phyloP scores from a whole-genome alignment of 202 grass and related monocot species.

The Saccharum hybrid region DNA sequence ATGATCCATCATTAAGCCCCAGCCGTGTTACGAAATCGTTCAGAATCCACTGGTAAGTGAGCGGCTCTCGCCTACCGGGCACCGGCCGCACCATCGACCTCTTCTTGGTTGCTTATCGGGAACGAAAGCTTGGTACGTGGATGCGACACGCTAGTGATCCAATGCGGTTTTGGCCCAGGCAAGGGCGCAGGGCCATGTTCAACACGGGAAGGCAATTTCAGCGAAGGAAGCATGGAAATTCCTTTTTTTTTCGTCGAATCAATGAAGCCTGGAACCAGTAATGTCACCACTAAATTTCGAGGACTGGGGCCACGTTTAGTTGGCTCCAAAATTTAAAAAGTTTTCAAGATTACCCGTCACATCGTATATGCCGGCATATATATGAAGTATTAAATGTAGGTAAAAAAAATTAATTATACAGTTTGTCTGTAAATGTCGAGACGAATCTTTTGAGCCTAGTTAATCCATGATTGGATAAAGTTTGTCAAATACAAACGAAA shows the following conservation, averaged over 20 bases:
- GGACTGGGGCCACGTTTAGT: too few species aligned
- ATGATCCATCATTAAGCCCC: background rate
- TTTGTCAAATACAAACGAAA: too few species aligned
- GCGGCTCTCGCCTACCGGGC: conserved; percentile 24
- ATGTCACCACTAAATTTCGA: background rate
- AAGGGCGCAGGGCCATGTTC: conserved; percentile 1
- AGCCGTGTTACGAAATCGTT: background rate
- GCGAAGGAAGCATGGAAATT: background rate
- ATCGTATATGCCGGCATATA: too few species aligned
- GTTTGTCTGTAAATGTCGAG: too few species aligned
- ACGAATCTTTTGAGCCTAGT: too few species aligned
- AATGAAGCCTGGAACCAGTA: background rate
- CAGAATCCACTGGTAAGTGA: background rate
- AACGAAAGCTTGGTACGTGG: background rate
- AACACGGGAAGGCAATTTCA: conserved; percentile 40
- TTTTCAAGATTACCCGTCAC: too few species aligned
- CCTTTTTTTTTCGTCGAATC: background rate
- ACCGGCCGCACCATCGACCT: background rate
- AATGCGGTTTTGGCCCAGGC: background rate
- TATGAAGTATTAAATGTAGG: too few species aligned
- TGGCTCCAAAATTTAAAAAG: too few species aligned
- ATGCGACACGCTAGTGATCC: background rate
- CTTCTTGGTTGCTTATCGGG: background rate
- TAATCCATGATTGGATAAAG: too few species aligned
- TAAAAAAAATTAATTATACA: too few species aligned